phyloP scores from a whole-genome alignment of 805 yeast genomes.

The Isabelozyma gotoi region DNA sequence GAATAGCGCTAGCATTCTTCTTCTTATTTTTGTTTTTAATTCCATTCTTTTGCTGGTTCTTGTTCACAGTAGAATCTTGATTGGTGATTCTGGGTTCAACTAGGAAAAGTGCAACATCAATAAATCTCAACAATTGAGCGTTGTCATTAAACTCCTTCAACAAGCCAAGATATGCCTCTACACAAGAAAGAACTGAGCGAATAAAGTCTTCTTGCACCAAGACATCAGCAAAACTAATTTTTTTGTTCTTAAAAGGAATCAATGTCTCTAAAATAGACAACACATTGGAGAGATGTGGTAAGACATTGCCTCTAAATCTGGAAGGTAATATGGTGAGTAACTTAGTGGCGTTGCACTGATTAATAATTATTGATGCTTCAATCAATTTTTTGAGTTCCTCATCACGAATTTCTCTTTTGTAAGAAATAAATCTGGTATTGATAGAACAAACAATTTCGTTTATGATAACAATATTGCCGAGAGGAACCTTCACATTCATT shows the following conservation, averaged over 20 bases:
- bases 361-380: slow-evolving; percentile 38
- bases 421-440: slow-evolving; percentile 52
- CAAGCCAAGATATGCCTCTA: slow-evolving; percentile 27
- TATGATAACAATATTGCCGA: slow-evolving; percentile 54
- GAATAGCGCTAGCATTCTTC: slow-evolving; percentile 41
- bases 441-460: slow-evolving; percentile 57
- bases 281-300: slow-evolving; percentile 52
- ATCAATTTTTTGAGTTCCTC: slow-evolving; percentile 46
- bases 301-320: slow-evolving; percentile 33
- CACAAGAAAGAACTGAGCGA: slow-evolving; percentile 32
- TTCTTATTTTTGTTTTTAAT: slow-evolving; percentile 36
- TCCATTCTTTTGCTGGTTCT: not conserved
- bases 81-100: slow-evolving; percentile 34
- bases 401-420: slow-evolving; percentile 62
- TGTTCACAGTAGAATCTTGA: not conserved
- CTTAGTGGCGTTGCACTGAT: slow-evolving; percentile 46
- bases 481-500: slow-evolving; percentile 57
- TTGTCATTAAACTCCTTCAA: slow-evolving; percentile 47
- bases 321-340: slow-evolving; percentile 38
- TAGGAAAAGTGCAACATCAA: slow-evolving; percentile 53
- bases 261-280: slow-evolving; percentile 56
- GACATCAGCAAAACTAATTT: slow-evolving; percentile 28
- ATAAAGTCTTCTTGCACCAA: slow-evolving; percentile 39
- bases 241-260: slow-evolving; percentile 50
- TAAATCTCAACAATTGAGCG: slow-evolving; percentile 51